Conservation (phyloP, 768 basidiomycete genomes). For the Auriscalpium orientale region DNA sequence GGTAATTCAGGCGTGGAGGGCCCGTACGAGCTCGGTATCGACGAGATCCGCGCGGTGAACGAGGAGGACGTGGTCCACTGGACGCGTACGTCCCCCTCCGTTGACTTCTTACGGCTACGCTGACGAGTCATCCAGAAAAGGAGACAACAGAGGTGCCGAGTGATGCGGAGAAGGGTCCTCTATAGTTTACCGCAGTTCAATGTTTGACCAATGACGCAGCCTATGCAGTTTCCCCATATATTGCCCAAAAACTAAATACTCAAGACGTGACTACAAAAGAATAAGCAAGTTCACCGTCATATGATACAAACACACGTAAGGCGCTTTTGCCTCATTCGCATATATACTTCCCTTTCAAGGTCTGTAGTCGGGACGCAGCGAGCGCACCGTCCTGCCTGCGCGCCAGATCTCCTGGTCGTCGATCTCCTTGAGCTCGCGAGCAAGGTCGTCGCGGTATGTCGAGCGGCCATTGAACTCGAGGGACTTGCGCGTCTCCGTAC, state of each 20-base stretch:
- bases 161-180: too few relatives aligned
- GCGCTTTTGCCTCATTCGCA: not conserved
- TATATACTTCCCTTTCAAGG: not conserved
- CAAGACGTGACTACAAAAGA: too few relatives aligned
- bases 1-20: constrained; percentile 73
- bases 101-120: too few relatives aligned
- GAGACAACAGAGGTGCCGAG: too few relatives aligned
- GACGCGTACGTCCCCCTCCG: not conserved
- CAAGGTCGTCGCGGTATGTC: constrained; percentile 91
- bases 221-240: too few relatives aligned
- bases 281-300: not conserved
- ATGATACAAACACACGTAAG: not conserved
- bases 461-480: constrained; percentile 91
- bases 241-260: too few relatives aligned
- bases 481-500: constrained; percentile 94
- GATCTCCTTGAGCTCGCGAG: constrained; percentile 88
- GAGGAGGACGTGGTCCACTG: constrained; percentile 49
- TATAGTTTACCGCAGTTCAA: too few relatives aligned
- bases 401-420: constrained; percentile 99
- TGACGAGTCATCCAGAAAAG: too few relatives aligned
- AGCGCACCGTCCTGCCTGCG: constrained; percentile 47
- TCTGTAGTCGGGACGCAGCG: not conserved
- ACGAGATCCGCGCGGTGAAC: constrained; percentile 76
- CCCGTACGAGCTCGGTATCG: constrained; percentile 74
- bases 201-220: too few relatives aligned